Percentiles rank a stretch among this genome's conserved stretches.
These are phyloP conservation scores for Scytalidium sp. DNA, from an alignment of 2,329 filamentous ascomycete species.

Conservation along the genomic window DNA sequence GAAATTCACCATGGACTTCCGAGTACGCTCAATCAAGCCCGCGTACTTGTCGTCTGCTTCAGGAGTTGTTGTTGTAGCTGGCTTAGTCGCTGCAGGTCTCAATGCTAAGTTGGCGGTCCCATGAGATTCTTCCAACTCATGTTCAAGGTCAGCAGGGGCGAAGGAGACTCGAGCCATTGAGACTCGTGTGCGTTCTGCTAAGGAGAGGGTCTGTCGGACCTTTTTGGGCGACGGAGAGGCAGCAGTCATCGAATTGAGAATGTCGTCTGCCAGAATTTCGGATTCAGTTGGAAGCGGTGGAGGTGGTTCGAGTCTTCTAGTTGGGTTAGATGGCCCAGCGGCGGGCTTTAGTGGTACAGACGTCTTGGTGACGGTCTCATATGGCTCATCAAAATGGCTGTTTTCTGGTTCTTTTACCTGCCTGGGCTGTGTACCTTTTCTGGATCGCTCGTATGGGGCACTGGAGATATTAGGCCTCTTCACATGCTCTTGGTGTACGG, in stretches of 20 bases:
- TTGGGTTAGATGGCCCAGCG: neutral
- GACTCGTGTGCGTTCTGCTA: conserved; percentile 76
- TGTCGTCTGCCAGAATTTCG: conserved; percentile 51
- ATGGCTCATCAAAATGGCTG: neutral
- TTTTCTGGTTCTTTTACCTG: neutral
- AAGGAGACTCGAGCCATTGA: conserved; percentile 68
- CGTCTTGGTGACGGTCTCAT: neutral
- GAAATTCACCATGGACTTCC: conserved; percentile 59
- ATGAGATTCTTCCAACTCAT: conserved; percentile 18
- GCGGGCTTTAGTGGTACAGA: neutral
- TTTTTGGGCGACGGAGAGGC: conserved; percentile 57
- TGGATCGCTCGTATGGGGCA: neutral
- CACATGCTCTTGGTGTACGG: neutral
- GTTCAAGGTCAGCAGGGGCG: conserved; percentile 24
- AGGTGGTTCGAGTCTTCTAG: conserved; percentile 26
- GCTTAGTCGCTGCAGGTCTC: neutral
- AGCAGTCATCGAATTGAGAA: conserved; percentile 51
- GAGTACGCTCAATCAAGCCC: conserved; percentile 51
- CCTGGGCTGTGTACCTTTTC: neutral
- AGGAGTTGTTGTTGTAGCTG: neutral
- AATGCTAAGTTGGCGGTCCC: neutral
- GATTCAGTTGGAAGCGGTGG: conserved; percentile 24
- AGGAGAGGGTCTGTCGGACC: conserved; percentile 54
- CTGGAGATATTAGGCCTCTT: neutral
- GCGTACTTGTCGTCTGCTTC: conserved; percentile 19